Conservation (phyloP, 257 asterid species). For the Buddleja alternifolia region DNA sequence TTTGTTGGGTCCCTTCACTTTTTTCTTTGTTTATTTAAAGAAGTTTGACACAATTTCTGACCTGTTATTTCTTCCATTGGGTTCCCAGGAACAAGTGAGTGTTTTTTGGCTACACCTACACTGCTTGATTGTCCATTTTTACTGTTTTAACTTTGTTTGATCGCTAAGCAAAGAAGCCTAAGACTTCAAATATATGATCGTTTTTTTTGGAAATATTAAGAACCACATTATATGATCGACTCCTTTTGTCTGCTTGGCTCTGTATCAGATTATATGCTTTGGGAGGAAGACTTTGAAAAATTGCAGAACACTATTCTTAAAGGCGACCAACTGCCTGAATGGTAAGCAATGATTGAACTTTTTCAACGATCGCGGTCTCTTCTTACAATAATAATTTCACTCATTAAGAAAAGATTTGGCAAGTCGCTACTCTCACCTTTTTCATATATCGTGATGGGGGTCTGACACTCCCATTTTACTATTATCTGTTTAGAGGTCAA, state of each 20-base stretch:
- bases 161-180: background rate
- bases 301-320: slow-evolving; percentile 94
- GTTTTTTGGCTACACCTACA: slow-evolving; percentile 9
- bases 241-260: slow-evolving; percentile 1
- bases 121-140: slow-evolving; percentile 14
- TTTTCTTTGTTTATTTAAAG: no score
- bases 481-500: background rate
- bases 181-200: background rate
- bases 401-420: background rate
- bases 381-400: background rate
- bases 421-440: background rate
- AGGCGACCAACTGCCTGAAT: slow-evolving; percentile 85
- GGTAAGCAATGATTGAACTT: slow-evolving; percentile 53
- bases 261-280: slow-evolving; percentile 74
- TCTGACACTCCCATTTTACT: background rate
- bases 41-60: no score
- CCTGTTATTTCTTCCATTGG: no score
- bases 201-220: background rate
- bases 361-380: background rate
- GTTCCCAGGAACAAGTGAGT: slow-evolving; percentile 90
- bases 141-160: background rate
- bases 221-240: background rate
- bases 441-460: background rate
- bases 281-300: slow-evolving; percentile 99
- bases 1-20: no score